Evolutionary conservation across 2,329 filamentous ascomycete species (phyloP), one percentile per base, ranked within the genome.

Genomic region (Atkinsonella hypoxylon): DNA sequence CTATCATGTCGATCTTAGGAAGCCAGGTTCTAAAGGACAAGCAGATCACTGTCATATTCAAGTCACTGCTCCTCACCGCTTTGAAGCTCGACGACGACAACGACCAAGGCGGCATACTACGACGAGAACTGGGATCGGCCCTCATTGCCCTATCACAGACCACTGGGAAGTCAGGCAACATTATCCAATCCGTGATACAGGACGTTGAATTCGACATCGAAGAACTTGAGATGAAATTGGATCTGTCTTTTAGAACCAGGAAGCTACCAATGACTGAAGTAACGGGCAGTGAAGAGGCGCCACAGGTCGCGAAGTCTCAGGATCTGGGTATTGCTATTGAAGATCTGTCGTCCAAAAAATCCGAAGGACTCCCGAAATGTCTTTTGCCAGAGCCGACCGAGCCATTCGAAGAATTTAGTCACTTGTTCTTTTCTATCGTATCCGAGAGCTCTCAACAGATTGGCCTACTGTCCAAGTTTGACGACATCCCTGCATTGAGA

Each of bases 191-290:
- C n/a, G 77, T 83, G 4, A 76, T 91, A 38, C 72, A 80, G 36
- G 78, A 84, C 40, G 77, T 81, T 8, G 78, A 83, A 12, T 75
- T 89, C 53, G 84, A 93, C 59, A 77, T 93, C 43, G 80, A 88
- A 53, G 77, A 82, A 45, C 69, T 93, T 17, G 87, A 93, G 67
- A 76, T 87, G 68, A 84, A 81, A 57, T 73, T 94, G 18, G 83
- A 87, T 50, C 79, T 83, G 9, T 78, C 82, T 10, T 79, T 90
- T 54, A 78, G 83, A 40, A 76, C 77, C 8, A 71, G 58, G 51
- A 71, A 77, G 43, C 65, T 79, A 17, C 70, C 75, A n/a, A 70
- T 70, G 22, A 69, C 74, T 45, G 74, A 77, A 30, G 77, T 81
- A 56, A 72, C 56, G 7, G 54, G 64, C 4, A 55, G 73, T 1